These are phyloP conservation scores for Tolypocladium amazonense DNA, from an alignment of 2,329 filamentous ascomycete species.

Conservation along the genomic window DNA sequence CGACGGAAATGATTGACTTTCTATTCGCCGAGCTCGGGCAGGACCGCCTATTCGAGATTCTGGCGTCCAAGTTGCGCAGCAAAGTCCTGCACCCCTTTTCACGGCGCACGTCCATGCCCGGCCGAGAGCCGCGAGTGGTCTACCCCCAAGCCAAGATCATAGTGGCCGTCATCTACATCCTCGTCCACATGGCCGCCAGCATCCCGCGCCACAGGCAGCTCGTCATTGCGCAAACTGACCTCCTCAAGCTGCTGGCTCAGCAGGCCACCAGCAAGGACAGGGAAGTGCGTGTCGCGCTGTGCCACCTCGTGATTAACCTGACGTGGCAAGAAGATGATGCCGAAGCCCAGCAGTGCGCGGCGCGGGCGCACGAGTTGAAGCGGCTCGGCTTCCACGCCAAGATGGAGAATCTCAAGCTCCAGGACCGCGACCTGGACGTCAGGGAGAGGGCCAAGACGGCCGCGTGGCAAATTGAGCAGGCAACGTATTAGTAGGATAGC, in stretches of 20 bases:
- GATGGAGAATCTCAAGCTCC: slow-evolving; percentile 47
- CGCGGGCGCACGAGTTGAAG: slow-evolving; percentile 58
- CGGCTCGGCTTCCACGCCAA: slow-evolving; percentile 60
- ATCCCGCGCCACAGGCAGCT: slow-evolving; percentile 67
- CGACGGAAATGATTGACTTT: slow-evolving; percentile 71
- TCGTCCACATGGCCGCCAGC: slow-evolving; percentile 83
- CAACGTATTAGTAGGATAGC: slow-evolving; percentile 12
- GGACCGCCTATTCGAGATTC: slow-evolving; percentile 67
- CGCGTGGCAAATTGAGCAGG: slow-evolving; percentile 55
- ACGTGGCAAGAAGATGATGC: slow-evolving; percentile 68
- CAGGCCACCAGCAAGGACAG: slow-evolving; percentile 65
- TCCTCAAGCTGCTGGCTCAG: slow-evolving; percentile 62
- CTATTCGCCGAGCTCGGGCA: slow-evolving; percentile 67
- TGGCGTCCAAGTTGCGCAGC: slow-evolving; percentile 66
- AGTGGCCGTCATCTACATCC: slow-evolving; percentile 65
- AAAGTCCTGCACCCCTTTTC: slow-evolving; percentile 43
- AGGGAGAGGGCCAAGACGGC: slow-evolving; percentile 76
- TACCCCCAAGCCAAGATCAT: slow-evolving; percentile 61
- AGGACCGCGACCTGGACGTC: slow-evolving; percentile 72
- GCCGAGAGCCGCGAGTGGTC: slow-evolving; percentile 37
- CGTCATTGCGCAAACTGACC: slow-evolving; percentile 63
- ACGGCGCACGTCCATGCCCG: slow-evolving; percentile 23
- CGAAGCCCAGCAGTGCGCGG: slow-evolving; percentile 54
- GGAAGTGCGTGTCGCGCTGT: slow-evolving; percentile 66
- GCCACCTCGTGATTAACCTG: slow-evolving; percentile 78